Evolutionary conservation across 2,329 filamentous ascomycete genomes (phyloP).

Genomic region (Diaporthe sp.): DNA sequence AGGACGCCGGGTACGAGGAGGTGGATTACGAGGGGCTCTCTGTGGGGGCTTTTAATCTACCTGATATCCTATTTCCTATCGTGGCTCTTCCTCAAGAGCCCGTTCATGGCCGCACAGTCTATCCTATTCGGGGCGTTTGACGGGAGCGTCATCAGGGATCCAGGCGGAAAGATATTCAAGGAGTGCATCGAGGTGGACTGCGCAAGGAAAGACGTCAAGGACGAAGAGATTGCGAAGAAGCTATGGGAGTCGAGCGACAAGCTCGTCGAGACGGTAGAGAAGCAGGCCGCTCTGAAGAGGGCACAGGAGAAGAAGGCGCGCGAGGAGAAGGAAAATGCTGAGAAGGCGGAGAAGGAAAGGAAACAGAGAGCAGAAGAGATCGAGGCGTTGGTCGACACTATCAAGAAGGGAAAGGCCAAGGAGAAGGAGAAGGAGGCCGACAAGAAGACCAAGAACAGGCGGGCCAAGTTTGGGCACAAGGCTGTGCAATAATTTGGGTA

Average conservation of each 20-base stretch:
- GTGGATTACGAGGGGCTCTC: conserved; percentile 87
- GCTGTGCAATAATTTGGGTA: conserved; percentile 26
- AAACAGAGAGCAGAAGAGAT: conserved; percentile 48
- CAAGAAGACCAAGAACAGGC: conserved; percentile 45
- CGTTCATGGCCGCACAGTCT: conserved; percentile 86
- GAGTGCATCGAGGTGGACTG: conserved; percentile 86
- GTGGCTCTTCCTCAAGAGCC: conserved; percentile 90
- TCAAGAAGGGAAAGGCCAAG: conserved; percentile 57
- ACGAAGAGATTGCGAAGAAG: conserved; percentile 84
- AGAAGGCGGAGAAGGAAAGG: conserved; percentile 46
- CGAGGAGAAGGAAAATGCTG: conserved; percentile 51
- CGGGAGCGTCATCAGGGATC: conserved; percentile 71
- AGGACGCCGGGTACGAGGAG: conserved; percentile 89
- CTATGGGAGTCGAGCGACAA: conserved; percentile 92
- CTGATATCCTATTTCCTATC: conserved; percentile 82
- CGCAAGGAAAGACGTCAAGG: conserved; percentile 78
- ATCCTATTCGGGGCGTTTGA: conserved; percentile 91
- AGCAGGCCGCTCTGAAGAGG: conserved; percentile 75
- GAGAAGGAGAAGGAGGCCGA: conserved; percentile 49
- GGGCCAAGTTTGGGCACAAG: conserved; percentile 40
- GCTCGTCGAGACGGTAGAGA: conserved; percentile 85
- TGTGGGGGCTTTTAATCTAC: conserved; percentile 85
- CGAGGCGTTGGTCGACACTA: conserved; percentile 56
- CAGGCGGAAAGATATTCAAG: conserved; percentile 83
- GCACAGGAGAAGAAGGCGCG: conserved; percentile 54